Conservation (phyloP, 371 early-diverging fungal species). For the Mortierella sp. region DNA sequence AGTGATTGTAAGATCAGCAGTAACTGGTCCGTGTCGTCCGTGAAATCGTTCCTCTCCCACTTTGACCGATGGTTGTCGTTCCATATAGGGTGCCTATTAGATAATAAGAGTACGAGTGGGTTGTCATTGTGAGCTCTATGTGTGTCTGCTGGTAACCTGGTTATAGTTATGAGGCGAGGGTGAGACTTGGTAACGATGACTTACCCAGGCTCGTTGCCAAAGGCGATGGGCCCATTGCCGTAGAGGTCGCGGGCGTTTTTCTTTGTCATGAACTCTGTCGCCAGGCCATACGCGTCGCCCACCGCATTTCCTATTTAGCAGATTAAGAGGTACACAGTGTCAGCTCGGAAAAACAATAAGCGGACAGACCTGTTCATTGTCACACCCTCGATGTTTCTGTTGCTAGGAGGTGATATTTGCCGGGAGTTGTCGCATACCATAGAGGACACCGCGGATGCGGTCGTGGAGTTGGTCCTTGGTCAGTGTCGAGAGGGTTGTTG, state of each 20-base stretch:
- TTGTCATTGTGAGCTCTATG: too few relatives aligned
- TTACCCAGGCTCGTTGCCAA: conserved; percentile 66
- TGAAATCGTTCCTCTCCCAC: conserved; percentile 68
- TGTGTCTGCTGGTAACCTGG: background rate
- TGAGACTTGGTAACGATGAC: background rate
- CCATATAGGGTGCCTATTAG: conserved; percentile 48
- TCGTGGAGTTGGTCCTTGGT: conserved; percentile 39
- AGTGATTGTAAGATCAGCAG: conserved; percentile 70
- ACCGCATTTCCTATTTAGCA: conserved; percentile 69
- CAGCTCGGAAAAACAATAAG: too few relatives aligned
- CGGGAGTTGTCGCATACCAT: conserved; percentile 20
- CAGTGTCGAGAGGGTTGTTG: conserved; percentile 31
- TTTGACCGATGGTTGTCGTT: conserved; percentile 59
- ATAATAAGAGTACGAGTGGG: too few relatives aligned
- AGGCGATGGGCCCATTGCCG: conserved; percentile 71
- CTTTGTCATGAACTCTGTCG: conserved; percentile 76
- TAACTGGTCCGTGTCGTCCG: conserved; percentile 79
- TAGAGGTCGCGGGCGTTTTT: conserved; percentile 60
- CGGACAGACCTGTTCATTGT: too few relatives aligned
- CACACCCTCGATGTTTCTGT: background rate
- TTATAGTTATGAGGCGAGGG: background rate
- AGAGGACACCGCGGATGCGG: conserved; percentile 48
- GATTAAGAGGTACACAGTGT: background rate
- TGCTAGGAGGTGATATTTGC: background rate
- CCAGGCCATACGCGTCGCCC: conserved; percentile 79